A percentile compares a stretch with the other conserved stretches of the same genome.
These are phyloP conservation scores for Micractinium conductrix DNA, from an alignment of 139 green algal species.

Conservation along the genomic window DNA sequence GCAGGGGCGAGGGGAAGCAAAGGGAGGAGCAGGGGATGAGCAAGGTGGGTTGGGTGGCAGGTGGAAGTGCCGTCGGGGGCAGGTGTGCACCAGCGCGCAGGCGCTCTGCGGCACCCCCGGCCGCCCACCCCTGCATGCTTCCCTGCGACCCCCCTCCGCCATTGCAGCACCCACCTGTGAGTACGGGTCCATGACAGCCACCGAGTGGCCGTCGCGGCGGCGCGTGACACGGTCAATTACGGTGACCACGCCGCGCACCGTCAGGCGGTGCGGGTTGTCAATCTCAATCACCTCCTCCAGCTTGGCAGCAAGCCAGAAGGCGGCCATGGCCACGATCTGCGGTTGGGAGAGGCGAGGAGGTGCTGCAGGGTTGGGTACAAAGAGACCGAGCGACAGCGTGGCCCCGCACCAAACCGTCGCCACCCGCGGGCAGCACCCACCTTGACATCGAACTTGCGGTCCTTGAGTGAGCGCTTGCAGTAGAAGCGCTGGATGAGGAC, in stretches of 20 bases:
- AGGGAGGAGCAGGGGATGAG: no score
- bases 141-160: no score
- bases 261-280: slow-evolving; percentile 24
- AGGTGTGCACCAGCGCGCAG: background rate
- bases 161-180: slow-evolving; percentile 58
- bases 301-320: slow-evolving; percentile 86
- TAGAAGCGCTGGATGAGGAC: slow-evolving; percentile 96
- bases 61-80: no score
- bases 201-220: slow-evolving; percentile 53
- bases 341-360: background rate
- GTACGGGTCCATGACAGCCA: slow-evolving; percentile 68
- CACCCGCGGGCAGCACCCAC: slow-evolving; percentile 44
- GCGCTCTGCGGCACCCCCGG: background rate
- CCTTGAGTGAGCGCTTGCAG: slow-evolving; percentile 87
- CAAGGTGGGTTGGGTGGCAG: no score
- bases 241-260: slow-evolving; percentile 70
- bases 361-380: background rate
- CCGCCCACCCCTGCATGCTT: background rate
- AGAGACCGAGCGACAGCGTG: background rate
- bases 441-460: slow-evolving; percentile 87
- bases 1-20: background rate
- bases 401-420: background rate
- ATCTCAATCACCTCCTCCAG: slow-evolving; percentile 84
- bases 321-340: slow-evolving; percentile 75
- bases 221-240: slow-evolving; percentile 80